Base-by-base conservation (phyloP, 768 basidiomycete species). In the Gloeopeniophorella convolvens region DNA sequence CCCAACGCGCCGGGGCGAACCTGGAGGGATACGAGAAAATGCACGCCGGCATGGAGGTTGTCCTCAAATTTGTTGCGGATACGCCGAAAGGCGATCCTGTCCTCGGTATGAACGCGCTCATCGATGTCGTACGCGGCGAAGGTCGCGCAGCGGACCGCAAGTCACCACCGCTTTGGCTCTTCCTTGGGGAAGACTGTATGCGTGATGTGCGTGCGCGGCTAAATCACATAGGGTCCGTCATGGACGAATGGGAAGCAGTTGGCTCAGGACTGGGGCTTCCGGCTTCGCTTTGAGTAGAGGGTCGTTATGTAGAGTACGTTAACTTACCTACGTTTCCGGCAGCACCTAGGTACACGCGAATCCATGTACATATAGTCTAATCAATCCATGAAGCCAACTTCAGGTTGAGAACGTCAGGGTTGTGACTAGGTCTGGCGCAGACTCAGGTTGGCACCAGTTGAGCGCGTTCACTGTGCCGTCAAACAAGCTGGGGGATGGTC, bases 51-150 rank as follows among this genome's bases (percentile, higher is more conserved):
- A 44, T 48, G 30, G 44, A 40, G 20, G 36, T 43, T 5, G 16
- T 44, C 20, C 30, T 42, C 32, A 20, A 45, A 42, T n/a, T 31
- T 23, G 26, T 45, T 15, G 48, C 48, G 28, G 18, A 35, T 23
- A 44, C 39, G 34, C 50, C 50, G 10, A 52, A 60, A 42, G 45
- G 52, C 18, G 66, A 67, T 46, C 64, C 64, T 20, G 49, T 11
- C 24, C 62, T 63, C 42, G 64, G 57, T 5, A 60, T 60, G 57
- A 40, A 48, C 12, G 60, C 54, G 4, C 48, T 66, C 21, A 57
- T 60, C 15, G 64, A 63, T 42, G 61, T 60, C 5, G 60, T 66
- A 13, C 42, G 52, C 5, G 64, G 62, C 5, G 61, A 67, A 51
- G 62, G 63, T 5, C 42, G 37, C 18, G 65, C 63, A 28, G 28